phyloP scores from a whole-genome alignment of 1,139 yeast species.

The Debaryomyces robertsiae region DNA sequence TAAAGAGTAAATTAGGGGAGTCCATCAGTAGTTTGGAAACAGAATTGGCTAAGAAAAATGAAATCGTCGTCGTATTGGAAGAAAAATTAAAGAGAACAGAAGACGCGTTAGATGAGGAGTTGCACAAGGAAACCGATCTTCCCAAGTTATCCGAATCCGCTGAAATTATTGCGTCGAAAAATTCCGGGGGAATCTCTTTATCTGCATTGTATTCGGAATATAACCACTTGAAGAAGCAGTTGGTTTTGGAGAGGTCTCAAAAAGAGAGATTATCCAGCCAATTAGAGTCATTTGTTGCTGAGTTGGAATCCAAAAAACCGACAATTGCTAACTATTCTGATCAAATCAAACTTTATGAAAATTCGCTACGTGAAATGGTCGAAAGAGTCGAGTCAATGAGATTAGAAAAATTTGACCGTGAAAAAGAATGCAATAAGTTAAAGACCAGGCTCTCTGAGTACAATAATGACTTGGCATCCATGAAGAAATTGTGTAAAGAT shows the following conservation, averaged over 20 bases:
- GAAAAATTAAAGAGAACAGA: conserved; percentile 44
- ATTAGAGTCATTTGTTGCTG: conserved; percentile 69
- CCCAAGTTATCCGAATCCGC: conserved; percentile 43
- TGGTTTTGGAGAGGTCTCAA: conserved; percentile 69
- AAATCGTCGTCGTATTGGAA: conserved; percentile 35
- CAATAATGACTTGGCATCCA: conserved; percentile 44
- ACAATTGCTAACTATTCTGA: conserved; percentile 66
- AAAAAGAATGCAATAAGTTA: conserved; percentile 37
- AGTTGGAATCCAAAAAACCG: conserved; percentile 82
- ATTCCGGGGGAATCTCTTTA: conserved; percentile 60
- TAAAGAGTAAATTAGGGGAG: conserved; percentile 41
- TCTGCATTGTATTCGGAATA: conserved; percentile 72
- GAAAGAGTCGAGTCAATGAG: conserved; percentile 41
- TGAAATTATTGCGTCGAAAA: conserved; percentile 44
- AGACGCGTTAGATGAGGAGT: conserved; percentile 44
- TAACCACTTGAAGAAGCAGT: conserved; percentile 62
- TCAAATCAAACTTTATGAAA: conserved; percentile 50
- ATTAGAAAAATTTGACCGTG: conserved; percentile 44
- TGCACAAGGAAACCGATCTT: conserved; percentile 43
- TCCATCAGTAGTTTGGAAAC: conserved; percentile 26
- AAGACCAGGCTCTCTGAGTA: conserved; percentile 31
- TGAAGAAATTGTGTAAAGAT: conserved; percentile 65
- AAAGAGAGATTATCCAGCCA: conserved; percentile 72
- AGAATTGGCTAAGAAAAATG: conserved; percentile 32
- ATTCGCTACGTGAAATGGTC: conserved; percentile 42